These are phyloP conservation scores for Russula emetica DNA, from an alignment of 768 basidiomycete species.

Conservation along the genomic window DNA sequence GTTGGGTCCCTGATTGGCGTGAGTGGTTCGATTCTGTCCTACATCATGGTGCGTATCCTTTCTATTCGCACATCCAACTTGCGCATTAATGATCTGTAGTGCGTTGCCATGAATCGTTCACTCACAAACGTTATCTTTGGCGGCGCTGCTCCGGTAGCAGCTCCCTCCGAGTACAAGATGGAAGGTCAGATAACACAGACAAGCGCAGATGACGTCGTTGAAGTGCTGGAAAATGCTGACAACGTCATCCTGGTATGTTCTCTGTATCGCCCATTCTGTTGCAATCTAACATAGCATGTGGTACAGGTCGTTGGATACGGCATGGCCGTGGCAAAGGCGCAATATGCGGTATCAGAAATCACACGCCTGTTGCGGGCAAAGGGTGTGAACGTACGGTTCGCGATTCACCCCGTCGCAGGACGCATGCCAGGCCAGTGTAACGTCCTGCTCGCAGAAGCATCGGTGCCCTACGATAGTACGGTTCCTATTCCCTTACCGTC, in stretches of 20 bases:
- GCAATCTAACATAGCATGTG: background rate
- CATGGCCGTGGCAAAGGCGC: constrained; percentile 90
- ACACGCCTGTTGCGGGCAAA: constrained; percentile 65
- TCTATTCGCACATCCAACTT: background rate
- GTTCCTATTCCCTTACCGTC: constrained; percentile 9
- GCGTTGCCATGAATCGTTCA: constrained; percentile 89
- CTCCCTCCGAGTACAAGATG: constrained; percentile 61
- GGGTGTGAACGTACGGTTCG: constrained; percentile 77
- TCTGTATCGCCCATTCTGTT: background rate
- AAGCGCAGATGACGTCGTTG: constrained; percentile 74
- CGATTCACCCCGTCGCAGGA: constrained; percentile 87
- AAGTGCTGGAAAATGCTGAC: constrained; percentile 72
- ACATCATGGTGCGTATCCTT: constrained; percentile 70
- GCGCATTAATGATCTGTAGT: constrained; percentile 43
- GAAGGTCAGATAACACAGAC: constrained; percentile 79
- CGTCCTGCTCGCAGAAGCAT: constrained; percentile 85
- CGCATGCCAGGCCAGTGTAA: constrained; percentile 94
- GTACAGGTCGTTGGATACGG: constrained; percentile 79
- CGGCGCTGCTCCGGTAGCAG: constrained; percentile 60
- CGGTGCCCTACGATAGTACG: constrained; percentile 85
- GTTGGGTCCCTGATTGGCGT: constrained; percentile 87
- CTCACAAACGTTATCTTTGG: constrained; percentile 83
- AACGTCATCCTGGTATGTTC: constrained; percentile 68
- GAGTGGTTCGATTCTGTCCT: constrained; percentile 85
- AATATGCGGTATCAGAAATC: constrained; percentile 71